A percentile compares a stretch with the other conserved stretches of the same genome.
Evolutionary conservation across 2,329 filamentous ascomycete genomes (phyloP).

Genomic region (Fusarium xylarioides): DNA sequence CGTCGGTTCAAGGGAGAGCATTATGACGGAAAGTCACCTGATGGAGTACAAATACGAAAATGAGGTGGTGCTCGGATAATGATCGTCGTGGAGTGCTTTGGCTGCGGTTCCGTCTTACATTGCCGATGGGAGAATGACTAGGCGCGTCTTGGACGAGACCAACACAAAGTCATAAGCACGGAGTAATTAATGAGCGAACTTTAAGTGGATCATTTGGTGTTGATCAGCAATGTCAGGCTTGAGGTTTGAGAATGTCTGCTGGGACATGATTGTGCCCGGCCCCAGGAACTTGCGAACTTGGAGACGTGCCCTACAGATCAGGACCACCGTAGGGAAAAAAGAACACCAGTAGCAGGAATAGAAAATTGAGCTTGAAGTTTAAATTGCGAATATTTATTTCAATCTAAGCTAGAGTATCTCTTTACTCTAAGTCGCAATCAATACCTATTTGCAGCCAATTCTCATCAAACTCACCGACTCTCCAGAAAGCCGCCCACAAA

Average conservation of each 20-base stretch:
- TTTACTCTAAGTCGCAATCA: neutral
- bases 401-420: neutral
- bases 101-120: neutral
- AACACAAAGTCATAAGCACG: fast-evolving
- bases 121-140: neutral
- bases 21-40: neutral
- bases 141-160: neutral
- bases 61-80: neutral
- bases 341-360: neutral
- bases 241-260: neutral
- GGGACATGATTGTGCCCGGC: neutral
- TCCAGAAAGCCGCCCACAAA: no score
- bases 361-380: fast-evolving
- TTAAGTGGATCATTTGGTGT: neutral
- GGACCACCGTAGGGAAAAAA: fast-evolving
- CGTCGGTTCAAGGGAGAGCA: neutral
- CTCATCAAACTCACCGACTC: neutral
- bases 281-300: neutral
- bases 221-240: neutral
- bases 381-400: neutral
- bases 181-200: no score
- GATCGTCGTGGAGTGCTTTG: neutral
- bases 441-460: neutral
- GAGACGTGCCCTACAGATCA: neutral
- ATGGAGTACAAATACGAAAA: neutral